phyloP scores from a whole-genome alignment of 495 filamentous ascomycete genomes.

The Aspergillus nidulans region DNA sequence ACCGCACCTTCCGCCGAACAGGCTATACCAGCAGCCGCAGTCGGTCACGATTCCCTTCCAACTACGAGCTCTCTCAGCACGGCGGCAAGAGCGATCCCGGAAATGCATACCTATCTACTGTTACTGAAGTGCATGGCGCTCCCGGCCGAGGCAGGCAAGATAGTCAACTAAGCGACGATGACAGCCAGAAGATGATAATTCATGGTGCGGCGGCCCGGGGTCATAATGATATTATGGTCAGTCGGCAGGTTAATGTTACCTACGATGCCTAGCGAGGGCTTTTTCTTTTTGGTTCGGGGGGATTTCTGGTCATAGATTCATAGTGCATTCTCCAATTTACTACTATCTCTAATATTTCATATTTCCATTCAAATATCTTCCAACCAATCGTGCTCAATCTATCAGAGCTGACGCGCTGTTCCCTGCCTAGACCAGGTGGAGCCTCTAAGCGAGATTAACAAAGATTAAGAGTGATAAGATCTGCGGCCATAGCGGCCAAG shows the following conservation, averaged over 20 bases:
- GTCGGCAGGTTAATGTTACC: neutral
- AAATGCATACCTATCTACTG: neutral
- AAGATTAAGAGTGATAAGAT: neutral
- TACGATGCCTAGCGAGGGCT: neutral
- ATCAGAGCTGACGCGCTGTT: neutral
- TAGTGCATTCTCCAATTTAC: neutral
- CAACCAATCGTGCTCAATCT: too few relatives aligned
- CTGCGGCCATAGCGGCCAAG: neutral
- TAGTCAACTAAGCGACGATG: neutral
- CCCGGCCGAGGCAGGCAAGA: neutral
- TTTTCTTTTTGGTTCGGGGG: neutral
- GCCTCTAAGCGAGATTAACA: neutral
- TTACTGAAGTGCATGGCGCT: neutral
- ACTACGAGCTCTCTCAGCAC: neutral
- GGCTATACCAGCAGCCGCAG: neutral
- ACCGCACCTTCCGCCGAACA: conserved; percentile 8
- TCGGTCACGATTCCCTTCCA: neutral
- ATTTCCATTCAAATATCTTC: too few relatives aligned
- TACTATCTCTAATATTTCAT: neutral
- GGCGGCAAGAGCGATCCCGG: neutral
- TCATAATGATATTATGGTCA: neutral
- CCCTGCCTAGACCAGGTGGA: neutral
- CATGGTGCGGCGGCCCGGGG: neutral
- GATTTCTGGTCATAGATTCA: neutral
- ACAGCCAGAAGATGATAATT: conserved; percentile 5